Percentiles rank a stretch among this genome's conserved stretches.
These are phyloP conservation scores for Eimeria necatrix DNA, from an alignment of 169 alveolate genomes.

Conservation along the genomic window DNA sequence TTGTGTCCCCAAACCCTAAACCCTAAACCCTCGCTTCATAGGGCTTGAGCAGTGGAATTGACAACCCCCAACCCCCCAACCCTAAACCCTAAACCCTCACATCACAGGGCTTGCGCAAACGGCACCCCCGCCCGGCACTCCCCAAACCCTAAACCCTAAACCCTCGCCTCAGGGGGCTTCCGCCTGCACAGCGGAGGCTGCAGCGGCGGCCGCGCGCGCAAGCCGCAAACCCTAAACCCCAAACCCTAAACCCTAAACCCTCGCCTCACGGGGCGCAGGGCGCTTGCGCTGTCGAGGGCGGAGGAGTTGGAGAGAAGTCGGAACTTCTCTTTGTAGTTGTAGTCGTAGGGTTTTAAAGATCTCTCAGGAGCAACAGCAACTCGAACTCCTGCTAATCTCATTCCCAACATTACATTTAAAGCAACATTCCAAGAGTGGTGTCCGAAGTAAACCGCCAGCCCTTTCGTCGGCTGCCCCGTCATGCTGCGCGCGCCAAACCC, in stretches of 20 bases:
- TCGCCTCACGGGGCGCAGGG: background rate
- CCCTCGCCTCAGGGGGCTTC: background rate
- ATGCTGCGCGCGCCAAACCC: background rate
- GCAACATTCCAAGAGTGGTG: constrained; percentile 16
- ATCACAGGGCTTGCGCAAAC: too few relatives aligned
- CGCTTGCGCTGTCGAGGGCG: background rate
- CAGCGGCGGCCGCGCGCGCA: background rate
- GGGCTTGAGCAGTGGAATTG: too few relatives aligned
- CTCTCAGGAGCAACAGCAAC: constrained; percentile 18
- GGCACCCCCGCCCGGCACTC: background rate
- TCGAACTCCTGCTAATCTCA: background rate
- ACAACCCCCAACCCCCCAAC: background rate
- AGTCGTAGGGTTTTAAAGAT: constrained; percentile 14
- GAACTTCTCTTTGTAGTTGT: constrained; percentile 3
- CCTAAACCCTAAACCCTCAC: constrained; percentile 11
- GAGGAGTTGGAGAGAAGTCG: background rate
- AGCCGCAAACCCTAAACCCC: background rate
- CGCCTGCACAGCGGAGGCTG: too few relatives aligned
- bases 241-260: constrained; percentile 36
- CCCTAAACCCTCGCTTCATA: constrained; percentile 15
- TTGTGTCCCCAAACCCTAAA: background rate
- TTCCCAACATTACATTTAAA: constrained; percentile 19
- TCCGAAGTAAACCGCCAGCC: constrained; percentile 31
- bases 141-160: background rate
- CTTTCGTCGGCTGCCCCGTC: background rate